Conservation (phyloP, 2,329 filamentous ascomycete species). For the Calonectria honghensis region DNA sequence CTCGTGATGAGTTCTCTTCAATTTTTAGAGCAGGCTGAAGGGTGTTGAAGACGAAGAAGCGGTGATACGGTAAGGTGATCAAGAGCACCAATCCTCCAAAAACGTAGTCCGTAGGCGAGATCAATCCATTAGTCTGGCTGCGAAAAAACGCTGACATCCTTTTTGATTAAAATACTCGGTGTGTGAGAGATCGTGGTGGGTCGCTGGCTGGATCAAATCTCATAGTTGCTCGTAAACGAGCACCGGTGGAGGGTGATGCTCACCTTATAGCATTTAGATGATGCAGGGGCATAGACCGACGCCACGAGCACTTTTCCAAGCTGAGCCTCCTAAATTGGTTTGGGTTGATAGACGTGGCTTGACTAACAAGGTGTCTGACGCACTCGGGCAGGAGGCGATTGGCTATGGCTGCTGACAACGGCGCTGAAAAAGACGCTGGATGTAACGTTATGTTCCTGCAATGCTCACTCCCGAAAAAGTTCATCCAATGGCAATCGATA, state of each 20-base stretch:
- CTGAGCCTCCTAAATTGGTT: not conserved
- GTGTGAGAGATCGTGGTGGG: not conserved
- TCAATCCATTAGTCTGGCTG: not conserved
- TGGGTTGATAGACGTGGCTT: not conserved
- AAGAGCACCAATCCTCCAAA: conserved; percentile 21
- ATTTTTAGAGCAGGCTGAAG: conserved; percentile 19
- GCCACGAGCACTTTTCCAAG: not conserved
- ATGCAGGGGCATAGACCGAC: not conserved
- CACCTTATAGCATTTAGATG: not conserved
- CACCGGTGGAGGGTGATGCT: not conserved
- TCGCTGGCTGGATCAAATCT: not conserved
- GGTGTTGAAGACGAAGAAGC: conserved; percentile 26
- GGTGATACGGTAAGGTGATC: conserved; percentile 25
- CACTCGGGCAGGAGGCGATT: not conserved
- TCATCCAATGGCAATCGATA: not conserved
- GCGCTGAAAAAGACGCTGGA: not conserved
- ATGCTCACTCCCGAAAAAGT: not conserved
- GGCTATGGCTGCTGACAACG: not conserved
- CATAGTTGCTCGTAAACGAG: not conserved
- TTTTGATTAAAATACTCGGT: not conserved
- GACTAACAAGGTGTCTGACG: not conserved
- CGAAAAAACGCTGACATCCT: conserved; percentile 18
- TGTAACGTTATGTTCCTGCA: not conserved
- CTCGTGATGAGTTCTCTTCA: not conserved
- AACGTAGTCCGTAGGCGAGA: not conserved